Evolutionary conservation across 495 filamentous ascomycete genomes (phyloP).

Genomic region (Monascus purpureus): DNA sequence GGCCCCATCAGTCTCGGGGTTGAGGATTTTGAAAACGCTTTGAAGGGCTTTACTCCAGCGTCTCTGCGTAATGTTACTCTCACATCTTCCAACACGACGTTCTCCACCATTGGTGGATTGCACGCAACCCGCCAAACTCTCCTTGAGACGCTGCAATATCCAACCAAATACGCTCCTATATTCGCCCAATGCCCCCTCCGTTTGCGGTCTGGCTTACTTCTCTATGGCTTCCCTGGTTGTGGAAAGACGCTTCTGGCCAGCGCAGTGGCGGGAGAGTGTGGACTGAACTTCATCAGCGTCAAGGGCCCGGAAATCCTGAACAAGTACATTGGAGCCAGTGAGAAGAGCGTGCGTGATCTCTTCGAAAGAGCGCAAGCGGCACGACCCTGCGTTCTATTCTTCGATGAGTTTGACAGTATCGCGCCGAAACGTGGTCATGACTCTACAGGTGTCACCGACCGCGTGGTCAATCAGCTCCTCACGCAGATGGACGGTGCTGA

Average conservation of each 20-base stretch:
- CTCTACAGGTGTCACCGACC: conserved; percentile 88
- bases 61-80: conserved; percentile 88
- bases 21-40: conserved; percentile 65
- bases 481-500: conserved; percentile 99
- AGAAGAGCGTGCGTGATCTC: conserved; percentile 87
- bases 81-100: conserved; percentile 77
- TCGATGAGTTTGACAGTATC: conserved; percentile 96
- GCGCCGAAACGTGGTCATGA: conserved; percentile 96
- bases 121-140: conserved; percentile 71
- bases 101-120: conserved; percentile 81
- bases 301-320: conserved; percentile 97
- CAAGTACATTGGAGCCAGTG: conserved; percentile 94
- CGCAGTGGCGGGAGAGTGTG: conserved; percentile 90
- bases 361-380: conserved; percentile 88
- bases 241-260: conserved; percentile 90
- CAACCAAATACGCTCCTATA: conserved; percentile 94
- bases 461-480: conserved; percentile 95
- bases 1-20: conserved; percentile 46
- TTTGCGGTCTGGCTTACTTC: conserved; percentile 74
- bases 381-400: conserved; percentile 85
- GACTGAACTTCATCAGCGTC: conserved; percentile 94
- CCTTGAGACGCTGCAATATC: conserved; percentile 90
- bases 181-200: conserved; percentile 91
- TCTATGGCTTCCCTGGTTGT: conserved; percentile 93
- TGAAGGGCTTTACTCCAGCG: conserved; percentile 86